Evolutionary conservation across 2,329 filamentous ascomycete species (phyloP).

Genomic region (Pezicula rhizophila): DNA sequence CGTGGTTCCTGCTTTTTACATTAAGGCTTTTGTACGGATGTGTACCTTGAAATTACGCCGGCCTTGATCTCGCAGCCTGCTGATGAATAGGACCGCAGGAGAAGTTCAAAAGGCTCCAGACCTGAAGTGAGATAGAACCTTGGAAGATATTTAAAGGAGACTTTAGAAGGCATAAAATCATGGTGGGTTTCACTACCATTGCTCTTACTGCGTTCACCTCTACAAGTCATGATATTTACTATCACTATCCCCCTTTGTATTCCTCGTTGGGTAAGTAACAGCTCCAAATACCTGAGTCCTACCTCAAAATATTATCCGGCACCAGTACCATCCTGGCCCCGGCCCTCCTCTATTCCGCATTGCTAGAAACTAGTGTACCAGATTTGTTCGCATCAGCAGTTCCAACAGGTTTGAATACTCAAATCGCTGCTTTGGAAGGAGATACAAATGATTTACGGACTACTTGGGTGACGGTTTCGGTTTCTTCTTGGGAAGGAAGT

Average conservation of each 20-base stretch:
- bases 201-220: too few relatives aligned
- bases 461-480: neutral
- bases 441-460: conserved; percentile 18
- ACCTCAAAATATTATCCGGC: too few relatives aligned
- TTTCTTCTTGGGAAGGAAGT: conserved; percentile 1
- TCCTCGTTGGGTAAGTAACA: too few relatives aligned
- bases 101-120: neutral
- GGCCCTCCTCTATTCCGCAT: conserved; percentile 17
- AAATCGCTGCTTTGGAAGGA: conserved; percentile 20
- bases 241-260: too few relatives aligned
- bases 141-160: neutral
- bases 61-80: neutral
- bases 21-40: too few relatives aligned
- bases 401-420: conserved; percentile 19
- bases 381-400: conserved; percentile 24
- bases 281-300: too few relatives aligned
- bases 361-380: conserved; percentile 20
- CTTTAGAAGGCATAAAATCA: neutral
- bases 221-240: too few relatives aligned
- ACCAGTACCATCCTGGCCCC: neutral
- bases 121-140: neutral
- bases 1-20: neutral
- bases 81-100: neutral
- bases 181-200: neutral
- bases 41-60: conserved; percentile 11